Percentiles rank a stretch among this genome's conserved stretches.
phyloP scores from a whole-genome alignment of 139 green algal genomes.

The Limnomonas spitsbergensis region DNA sequence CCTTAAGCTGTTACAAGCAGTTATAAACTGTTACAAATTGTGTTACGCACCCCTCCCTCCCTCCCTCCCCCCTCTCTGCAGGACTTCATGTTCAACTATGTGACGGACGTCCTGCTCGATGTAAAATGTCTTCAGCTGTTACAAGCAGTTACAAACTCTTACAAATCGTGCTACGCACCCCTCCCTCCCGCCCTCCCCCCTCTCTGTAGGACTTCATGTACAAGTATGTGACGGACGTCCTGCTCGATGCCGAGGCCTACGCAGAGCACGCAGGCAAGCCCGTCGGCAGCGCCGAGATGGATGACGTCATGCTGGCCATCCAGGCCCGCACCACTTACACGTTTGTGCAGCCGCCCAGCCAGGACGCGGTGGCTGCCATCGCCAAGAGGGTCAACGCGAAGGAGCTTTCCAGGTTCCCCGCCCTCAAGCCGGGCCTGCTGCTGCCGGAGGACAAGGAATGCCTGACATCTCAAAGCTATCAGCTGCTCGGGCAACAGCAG shows the following conservation, averaged over 20 bases:
- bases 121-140: too few relatives aligned
- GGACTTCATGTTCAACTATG: too few relatives aligned
- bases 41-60: too few relatives aligned
- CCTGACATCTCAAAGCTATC: conserved; percentile 29
- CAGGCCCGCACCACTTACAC: conserved; percentile 22
- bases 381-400: conserved; percentile 22
- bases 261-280: conserved; percentile 29
- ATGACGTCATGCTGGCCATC: conserved; percentile 69
- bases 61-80: too few relatives aligned
- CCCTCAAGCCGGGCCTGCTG: conserved; percentile 19
- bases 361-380: conserved; percentile 2
- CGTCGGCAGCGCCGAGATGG: conserved; percentile 43
- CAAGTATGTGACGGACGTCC: conserved; percentile 65
- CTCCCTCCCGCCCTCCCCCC: too few relatives aligned
- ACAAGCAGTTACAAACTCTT: too few relatives aligned
- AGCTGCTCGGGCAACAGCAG: background rate
- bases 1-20: too few relatives aligned
- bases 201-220: conserved; percentile 82
- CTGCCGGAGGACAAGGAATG: conserved; percentile 32
- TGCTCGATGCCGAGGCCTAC: conserved; percentile 70
- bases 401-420: conserved; percentile 22
- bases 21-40: too few relatives aligned
- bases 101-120: too few relatives aligned
- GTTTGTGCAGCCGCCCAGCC: conserved; percentile 19
- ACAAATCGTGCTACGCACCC: too few relatives aligned